Conservation (phyloP, 805 yeast genomes). For the Priceomyces castillae region DNA sequence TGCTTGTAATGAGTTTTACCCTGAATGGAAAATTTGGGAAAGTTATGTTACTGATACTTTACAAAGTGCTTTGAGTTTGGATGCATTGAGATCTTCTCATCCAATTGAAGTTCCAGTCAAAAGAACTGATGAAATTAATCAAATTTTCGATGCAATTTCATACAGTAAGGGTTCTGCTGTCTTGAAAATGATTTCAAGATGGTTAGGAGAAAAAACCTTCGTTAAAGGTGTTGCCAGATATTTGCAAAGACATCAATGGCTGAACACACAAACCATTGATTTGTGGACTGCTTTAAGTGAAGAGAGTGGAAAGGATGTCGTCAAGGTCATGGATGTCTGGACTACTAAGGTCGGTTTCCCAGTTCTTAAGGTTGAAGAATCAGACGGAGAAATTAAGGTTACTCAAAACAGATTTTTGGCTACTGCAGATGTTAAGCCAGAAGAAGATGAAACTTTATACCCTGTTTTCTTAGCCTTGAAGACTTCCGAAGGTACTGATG, state of each 20-base stretch:
- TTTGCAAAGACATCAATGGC: conserved; percentile 71
- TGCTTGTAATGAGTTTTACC: conserved; percentile 70
- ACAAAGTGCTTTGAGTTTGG: conserved; percentile 72
- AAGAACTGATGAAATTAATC: conserved; percentile 76
- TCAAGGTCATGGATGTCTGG: conserved; percentile 75
- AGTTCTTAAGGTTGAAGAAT: conserved; percentile 62
- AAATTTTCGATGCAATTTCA: conserved; percentile 81
- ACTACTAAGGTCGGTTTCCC: conserved; percentile 79
- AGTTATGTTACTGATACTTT: conserved; percentile 74
- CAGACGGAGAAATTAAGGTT: conserved; percentile 46
- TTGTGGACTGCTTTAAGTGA: conserved; percentile 72
- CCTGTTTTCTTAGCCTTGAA: conserved; percentile 70
- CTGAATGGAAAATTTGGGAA: conserved; percentile 88
- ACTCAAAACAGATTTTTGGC: conserved; percentile 73
- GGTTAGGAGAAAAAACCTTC: conserved; percentile 76
- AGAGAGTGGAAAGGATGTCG: conserved; percentile 71
- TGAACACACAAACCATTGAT: conserved; percentile 74
- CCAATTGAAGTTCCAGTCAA: conserved; percentile 83
- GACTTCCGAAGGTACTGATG: conserved; percentile 59
- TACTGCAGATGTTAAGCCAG: conserved; percentile 74
- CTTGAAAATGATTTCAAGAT: conserved; percentile 73
- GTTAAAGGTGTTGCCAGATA: conserved; percentile 78
- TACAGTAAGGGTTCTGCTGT: conserved; percentile 79
- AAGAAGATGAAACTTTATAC: conserved; percentile 66
- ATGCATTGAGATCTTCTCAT: conserved; percentile 78